These are phyloP conservation scores for Hypoxylon sp. DNA, from an alignment of 2,329 filamentous ascomycete genomes.

Conservation along the genomic window DNA sequence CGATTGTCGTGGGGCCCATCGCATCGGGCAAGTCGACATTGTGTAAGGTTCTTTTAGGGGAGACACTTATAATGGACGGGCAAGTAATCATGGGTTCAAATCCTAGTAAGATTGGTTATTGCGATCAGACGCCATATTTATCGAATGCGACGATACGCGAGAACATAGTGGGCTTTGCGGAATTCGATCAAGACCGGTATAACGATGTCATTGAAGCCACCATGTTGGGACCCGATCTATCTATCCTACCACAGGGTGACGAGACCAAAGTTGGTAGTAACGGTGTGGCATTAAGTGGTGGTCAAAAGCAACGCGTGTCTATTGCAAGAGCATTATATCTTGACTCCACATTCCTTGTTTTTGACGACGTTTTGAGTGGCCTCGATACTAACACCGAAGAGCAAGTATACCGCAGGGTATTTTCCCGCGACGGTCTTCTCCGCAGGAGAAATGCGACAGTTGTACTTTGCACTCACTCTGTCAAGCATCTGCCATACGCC, in stretches of 20 bases:
- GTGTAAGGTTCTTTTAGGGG: constrained; percentile 52
- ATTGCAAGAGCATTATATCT: constrained; percentile 48
- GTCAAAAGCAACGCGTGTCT: constrained; percentile 54
- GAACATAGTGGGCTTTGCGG: constrained; percentile 44
- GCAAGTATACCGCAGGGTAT: constrained; percentile 44
- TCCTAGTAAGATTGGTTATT: constrained; percentile 47
- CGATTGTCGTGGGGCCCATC: constrained; percentile 54
- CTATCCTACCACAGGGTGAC: constrained; percentile 49
- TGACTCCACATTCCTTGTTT: constrained; percentile 42
- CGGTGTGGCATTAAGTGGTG: constrained; percentile 56
- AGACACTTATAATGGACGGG: constrained; percentile 44
- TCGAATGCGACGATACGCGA: constrained; percentile 47
- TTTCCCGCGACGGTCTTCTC: constrained; percentile 42
- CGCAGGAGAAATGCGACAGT: constrained; percentile 38
- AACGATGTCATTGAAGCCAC: constrained; percentile 42
- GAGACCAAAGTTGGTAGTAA: constrained; percentile 54
- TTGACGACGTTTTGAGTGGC: constrained; percentile 50
- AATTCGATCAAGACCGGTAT: constrained; percentile 40
- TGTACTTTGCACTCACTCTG: constrained; percentile 51
- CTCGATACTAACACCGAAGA: constrained; percentile 48
- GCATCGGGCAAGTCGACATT: constrained; percentile 57
- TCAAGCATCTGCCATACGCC: constrained; percentile 51
- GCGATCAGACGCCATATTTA: constrained; percentile 50
- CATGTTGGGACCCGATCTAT: constrained; percentile 43
- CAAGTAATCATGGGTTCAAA: constrained; percentile 29